Conservation (phyloP, 306 rosid species). For the Cicer cuneatum region DNA sequence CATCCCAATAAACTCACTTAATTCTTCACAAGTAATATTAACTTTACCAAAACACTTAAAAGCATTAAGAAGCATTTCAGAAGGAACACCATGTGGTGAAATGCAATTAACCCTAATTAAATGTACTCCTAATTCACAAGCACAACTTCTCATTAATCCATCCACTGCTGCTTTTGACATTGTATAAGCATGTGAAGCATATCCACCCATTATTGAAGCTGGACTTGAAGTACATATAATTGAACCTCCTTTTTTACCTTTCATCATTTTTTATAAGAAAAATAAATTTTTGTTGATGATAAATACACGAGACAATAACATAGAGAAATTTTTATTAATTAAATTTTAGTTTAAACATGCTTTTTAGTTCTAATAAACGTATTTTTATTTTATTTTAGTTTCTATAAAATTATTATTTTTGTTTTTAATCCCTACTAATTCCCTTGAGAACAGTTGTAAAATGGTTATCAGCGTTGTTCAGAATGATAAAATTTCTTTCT, state of each 20-base stretch:
- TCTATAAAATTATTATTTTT: too few relatives aligned
- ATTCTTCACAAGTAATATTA: conserved; percentile 55
- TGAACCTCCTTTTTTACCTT: conserved; percentile 57
- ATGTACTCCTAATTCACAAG: conserved; percentile 77
- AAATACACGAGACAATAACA: too few relatives aligned
- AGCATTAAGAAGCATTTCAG: conserved; percentile 69
- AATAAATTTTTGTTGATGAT: too few relatives aligned
- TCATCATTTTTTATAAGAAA: conserved; percentile 57
- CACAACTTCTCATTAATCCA: conserved; percentile 70
- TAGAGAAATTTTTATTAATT: too few relatives aligned
- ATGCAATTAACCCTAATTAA: conserved; percentile 76
- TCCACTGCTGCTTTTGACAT: conserved; percentile 68
- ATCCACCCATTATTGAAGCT: conserved; percentile 75
- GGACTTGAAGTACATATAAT: conserved; percentile 82
- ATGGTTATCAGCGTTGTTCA: too few relatives aligned
- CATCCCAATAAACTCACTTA: conserved; percentile 51
- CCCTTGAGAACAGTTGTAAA: too few relatives aligned
- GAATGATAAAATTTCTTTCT: too few relatives aligned
- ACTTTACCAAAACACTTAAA: conserved; percentile 46
- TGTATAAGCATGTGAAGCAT: conserved; percentile 70
- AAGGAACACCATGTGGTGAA: conserved; percentile 83
- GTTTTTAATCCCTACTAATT: too few relatives aligned
- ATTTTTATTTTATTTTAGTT: too few relatives aligned
- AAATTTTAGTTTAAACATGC: too few relatives aligned
- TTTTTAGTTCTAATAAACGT: too few relatives aligned